Percentiles rank a stretch among this genome's conserved stretches.
Conservation (phyloP, 106 monocot species). For the Dioscorea dumetorum region DNA sequence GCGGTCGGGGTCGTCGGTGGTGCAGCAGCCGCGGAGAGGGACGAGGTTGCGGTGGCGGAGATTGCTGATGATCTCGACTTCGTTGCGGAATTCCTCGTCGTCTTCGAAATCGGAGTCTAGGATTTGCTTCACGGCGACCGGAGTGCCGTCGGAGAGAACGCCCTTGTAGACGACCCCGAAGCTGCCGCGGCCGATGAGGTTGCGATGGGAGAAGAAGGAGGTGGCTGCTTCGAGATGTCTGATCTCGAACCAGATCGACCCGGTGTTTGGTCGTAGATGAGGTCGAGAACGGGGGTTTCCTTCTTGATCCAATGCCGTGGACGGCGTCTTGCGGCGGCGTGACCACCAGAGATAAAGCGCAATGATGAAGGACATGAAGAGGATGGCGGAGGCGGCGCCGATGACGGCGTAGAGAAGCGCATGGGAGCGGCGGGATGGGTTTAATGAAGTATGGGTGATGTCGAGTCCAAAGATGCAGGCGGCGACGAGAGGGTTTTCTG, state of each 20-base stretch:
- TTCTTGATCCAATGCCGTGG: too few species aligned
- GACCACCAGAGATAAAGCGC: background rate
- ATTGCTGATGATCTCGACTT: constrained; percentile 72
- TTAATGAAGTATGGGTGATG: constrained; percentile 3
- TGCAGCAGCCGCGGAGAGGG: constrained; percentile 78
- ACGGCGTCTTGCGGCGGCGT: constrained; percentile 3
- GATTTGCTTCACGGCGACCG: constrained; percentile 62
- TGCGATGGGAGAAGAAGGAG: constrained; percentile 32
- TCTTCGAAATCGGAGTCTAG: constrained; percentile 44
- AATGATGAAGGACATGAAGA: background rate
- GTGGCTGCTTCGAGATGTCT: constrained; percentile 47
- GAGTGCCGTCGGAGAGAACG: constrained; percentile 39
- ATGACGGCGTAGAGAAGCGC: constrained; percentile 3
- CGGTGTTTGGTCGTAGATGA: constrained; percentile 30
- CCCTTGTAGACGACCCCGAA: constrained; percentile 73
- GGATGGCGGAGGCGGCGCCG: constrained; percentile 13
- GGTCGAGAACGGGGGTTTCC: too few species aligned
- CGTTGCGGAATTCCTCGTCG: constrained; percentile 72
- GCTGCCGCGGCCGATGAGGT: constrained; percentile 61
- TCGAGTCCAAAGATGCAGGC: constrained; percentile 49
- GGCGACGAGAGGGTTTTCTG: constrained; percentile 28
- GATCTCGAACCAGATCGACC: constrained; percentile 47
- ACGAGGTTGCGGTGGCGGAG: constrained; percentile 72
- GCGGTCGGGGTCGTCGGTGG: constrained; percentile 36
- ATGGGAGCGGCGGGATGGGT: background rate